Evolutionary conservation across 768 basidiomycete species (phyloP).

Genomic region (Tulasnella calospora): DNA sequence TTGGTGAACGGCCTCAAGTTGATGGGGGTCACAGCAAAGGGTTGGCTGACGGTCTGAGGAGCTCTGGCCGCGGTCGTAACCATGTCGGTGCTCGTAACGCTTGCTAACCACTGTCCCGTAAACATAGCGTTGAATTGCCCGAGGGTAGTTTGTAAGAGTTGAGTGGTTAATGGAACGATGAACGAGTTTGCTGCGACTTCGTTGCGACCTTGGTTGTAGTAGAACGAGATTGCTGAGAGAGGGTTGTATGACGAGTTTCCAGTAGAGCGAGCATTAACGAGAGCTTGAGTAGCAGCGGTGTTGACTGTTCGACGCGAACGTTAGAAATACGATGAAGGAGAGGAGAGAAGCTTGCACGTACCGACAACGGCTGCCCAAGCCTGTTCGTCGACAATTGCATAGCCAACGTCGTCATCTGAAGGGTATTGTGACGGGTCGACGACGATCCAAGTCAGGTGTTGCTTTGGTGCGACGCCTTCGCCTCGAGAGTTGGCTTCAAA

Average conservation of each 20-base stretch:
- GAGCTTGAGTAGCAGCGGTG: slow-evolving; percentile 21
- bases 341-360: slow-evolving; percentile 27
- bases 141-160: slow-evolving; percentile 31
- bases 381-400: slow-evolving; percentile 40
- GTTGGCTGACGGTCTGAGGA: slow-evolving; percentile 40
- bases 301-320: slow-evolving; percentile 13
- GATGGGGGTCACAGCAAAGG: slow-evolving; percentile 36
- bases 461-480: slow-evolving; percentile 23
- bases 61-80: slow-evolving; percentile 32
- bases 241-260: slow-evolving; percentile 26
- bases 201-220: slow-evolving; percentile 39
- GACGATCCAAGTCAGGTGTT: slow-evolving; percentile 9
- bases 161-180: slow-evolving; percentile 39
- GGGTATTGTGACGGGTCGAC: neutral
- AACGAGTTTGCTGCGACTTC: slow-evolving; percentile 43
- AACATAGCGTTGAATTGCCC: slow-evolving; percentile 3
- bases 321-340: neutral
- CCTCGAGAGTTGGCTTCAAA: slow-evolving; percentile 32
- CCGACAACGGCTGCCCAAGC: slow-evolving; percentile 45
- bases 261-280: slow-evolving; percentile 20
- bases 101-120: slow-evolving; percentile 29
- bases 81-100: neutral
- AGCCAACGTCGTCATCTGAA: slow-evolving; percentile 31
- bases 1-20: slow-evolving; percentile 42
- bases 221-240: slow-evolving; percentile 14